Conservation (phyloP, 306 rosid species). For the Dryas alaskensis region DNA sequence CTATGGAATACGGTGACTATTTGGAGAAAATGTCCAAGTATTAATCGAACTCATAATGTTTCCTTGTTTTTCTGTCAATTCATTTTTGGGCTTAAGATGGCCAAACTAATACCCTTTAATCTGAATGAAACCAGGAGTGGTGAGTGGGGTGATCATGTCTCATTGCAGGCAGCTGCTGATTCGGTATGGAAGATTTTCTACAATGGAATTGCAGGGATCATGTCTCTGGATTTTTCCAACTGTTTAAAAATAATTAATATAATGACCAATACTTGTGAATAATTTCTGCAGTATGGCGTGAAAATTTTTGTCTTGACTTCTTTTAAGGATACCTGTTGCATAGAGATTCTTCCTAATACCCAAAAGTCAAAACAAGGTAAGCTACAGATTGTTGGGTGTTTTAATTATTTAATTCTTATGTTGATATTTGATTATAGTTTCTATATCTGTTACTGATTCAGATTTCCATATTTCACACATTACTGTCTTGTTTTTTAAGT, state of each 20-base stretch:
- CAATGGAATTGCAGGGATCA: background rate
- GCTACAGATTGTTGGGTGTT: background rate
- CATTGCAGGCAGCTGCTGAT: constrained; percentile 90
- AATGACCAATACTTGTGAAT: constrained; percentile 19
- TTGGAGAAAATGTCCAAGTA: constrained; percentile 76
- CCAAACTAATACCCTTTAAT: constrained; percentile 16
- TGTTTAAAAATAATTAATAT: background rate
- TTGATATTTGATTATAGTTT: background rate
- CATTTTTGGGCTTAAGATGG: constrained; percentile 14
- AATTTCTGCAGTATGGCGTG: constrained; percentile 57
- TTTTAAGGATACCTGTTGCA: constrained; percentile 77
- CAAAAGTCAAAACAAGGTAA: constrained; percentile 66
- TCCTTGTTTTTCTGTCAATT: background rate
- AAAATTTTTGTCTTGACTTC: constrained; percentile 77
- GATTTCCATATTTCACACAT: background rate
- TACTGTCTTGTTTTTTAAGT: background rate
- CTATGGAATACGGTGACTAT: constrained; percentile 71
- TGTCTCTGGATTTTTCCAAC: background rate
- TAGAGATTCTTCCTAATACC: constrained; percentile 75
- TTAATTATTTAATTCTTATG: background rate
- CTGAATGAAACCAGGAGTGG: constrained; percentile 61
- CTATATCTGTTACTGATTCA: background rate
- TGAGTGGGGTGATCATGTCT: constrained; percentile 96
- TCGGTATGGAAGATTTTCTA: constrained; percentile 37
- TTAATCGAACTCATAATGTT: constrained; percentile 10